A percentile compares a stretch with the other conserved stretches of the same genome.
phyloP scores from a whole-genome alignment of 2,329 filamentous ascomycete species.

The Alternaria arbusti region DNA sequence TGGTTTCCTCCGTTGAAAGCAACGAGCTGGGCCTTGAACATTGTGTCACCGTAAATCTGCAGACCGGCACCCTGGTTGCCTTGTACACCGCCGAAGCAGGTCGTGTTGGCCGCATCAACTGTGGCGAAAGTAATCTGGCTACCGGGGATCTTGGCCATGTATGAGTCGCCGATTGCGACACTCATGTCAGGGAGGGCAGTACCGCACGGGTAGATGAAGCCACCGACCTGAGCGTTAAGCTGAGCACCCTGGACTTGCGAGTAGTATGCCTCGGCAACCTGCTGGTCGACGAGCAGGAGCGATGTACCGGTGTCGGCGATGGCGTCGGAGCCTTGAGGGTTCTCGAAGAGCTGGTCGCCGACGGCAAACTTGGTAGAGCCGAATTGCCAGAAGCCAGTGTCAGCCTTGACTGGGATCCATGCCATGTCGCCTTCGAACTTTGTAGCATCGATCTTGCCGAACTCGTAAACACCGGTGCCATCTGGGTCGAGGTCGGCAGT shows the following conservation, averaged over 20 bases:
- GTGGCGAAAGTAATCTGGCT: conserved; percentile 49
- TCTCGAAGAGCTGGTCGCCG: conserved; percentile 60
- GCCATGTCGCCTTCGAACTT: conserved; percentile 69
- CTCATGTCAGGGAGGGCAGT: conserved; percentile 52
- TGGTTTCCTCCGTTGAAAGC: conserved; percentile 63
- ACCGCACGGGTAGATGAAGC: conserved; percentile 54
- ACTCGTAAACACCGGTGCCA: conserved; percentile 71
- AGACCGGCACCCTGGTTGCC: conserved; percentile 59
- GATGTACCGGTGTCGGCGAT: conserved; percentile 66
- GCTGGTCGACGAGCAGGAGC: conserved; percentile 64
- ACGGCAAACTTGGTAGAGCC: conserved; percentile 64
- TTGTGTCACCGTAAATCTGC: conserved; percentile 69
- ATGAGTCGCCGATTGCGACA: conserved; percentile 63
- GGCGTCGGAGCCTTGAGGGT: conserved; percentile 55
- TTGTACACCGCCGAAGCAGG: conserved; percentile 74
- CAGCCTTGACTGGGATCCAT: conserved; percentile 67
- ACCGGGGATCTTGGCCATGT: conserved; percentile 64
- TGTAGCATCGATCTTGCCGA: conserved; percentile 70
- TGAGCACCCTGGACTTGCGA: conserved; percentile 48
- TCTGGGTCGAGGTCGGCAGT: conserved; percentile 71
- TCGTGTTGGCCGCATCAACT: conserved; percentile 51
- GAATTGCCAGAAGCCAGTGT: conserved; percentile 74
- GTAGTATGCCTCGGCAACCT: conserved; percentile 58
- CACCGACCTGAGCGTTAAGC: conserved; percentile 47
- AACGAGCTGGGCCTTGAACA: conserved; percentile 66